Evolutionary conservation across 2,329 filamentous ascomycete genomes (phyloP).

Genomic region (Kalmusia sp.): DNA sequence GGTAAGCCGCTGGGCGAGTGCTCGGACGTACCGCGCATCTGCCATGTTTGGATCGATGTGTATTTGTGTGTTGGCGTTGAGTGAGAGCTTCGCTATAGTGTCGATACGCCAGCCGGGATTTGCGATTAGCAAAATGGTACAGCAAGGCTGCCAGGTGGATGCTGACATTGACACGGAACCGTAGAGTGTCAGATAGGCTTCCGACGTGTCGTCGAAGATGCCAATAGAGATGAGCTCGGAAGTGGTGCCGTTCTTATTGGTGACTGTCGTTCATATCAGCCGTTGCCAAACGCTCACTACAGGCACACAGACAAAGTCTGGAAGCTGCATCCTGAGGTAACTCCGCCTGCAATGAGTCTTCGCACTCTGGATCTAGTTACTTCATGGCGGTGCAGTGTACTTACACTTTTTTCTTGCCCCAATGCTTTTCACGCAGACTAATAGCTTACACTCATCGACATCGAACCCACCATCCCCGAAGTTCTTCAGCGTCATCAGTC

Average conservation of each 20-base stretch:
- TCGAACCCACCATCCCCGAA: slow-evolving; percentile 64
- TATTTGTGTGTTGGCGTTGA: slow-evolving; percentile 56
- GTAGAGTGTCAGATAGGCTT: slow-evolving; percentile 63
- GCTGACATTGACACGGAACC: slow-evolving; percentile 56
- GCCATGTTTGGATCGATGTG: slow-evolving; percentile 63
- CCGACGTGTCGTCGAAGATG: slow-evolving; percentile 65
- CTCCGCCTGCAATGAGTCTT: not conserved
- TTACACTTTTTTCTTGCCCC: slow-evolving; percentile 59
- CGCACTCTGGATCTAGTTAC: no score
- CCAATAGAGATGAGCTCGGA: slow-evolving; percentile 58
- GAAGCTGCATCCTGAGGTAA: not conserved
- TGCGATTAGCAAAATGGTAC: slow-evolving; percentile 60
- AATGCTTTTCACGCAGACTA: slow-evolving; percentile 66
- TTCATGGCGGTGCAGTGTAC: not conserved
- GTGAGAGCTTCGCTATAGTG: slow-evolving; percentile 42
- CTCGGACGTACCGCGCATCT: slow-evolving; percentile 62
- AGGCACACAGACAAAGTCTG: no score
- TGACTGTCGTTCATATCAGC: slow-evolving; percentile 41
- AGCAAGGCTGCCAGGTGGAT: slow-evolving; percentile 54
- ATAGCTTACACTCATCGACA: slow-evolving; percentile 57
- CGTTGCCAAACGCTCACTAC: no score
- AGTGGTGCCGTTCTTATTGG: slow-evolving; percentile 55
- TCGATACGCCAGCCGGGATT: slow-evolving; percentile 51
- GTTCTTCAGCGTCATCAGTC: slow-evolving; percentile 63
- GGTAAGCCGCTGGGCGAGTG: slow-evolving; percentile 55